Evolutionary conservation across 1,284 basidiomycete genomes (phyloP), one percentile per base, ranked within the genome.

Genomic region (Malassezia restricta): DNA sequence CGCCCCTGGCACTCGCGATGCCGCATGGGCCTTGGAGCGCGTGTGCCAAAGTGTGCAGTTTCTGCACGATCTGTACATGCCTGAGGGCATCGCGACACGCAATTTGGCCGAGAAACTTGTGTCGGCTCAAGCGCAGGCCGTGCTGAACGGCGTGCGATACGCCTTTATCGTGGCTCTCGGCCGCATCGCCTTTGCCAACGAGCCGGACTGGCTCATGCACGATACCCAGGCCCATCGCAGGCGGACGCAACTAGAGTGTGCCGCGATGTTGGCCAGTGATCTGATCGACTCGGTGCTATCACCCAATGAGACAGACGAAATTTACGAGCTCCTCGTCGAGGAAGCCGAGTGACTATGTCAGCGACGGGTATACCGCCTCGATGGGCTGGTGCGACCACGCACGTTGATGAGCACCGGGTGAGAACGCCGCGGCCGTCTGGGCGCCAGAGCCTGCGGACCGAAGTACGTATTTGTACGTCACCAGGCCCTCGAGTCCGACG

Each of bases 401-500:
- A 17, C 54, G 54, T n/a, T 40, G 32, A 11, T 40, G 31, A 15
- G 32, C 48, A n/a, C 53, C 53, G 4, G 46, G 42, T 12, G 47
- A 15, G 28, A 62, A 62, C 11, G 49, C 51, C 2, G 43, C 55
- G 8, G 51, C 56, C 7, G 51, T 56, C 48, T 62, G 61, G 1
- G 56, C 49, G 8, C 42, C 54, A 5, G 17, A 20, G 31, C 60
- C 61, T 1, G 41, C n/a, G 9, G 43, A 55, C 11, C 53, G 48
- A 20, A 60, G 35, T 9, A 72, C 54, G 28, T 72, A 72, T 55
- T 72, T 72, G 57, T 72, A 72, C 7, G 61, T 72, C 9, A 71
- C 68, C 12, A 72, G 42, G 0, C 94, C 94, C 61, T 96, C 90
- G 47, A 98, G 77, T 0, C 94, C 94, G 1, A 98, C 94, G 0